phyloP scores from a whole-genome alignment of 2,329 filamentous ascomycete species.

The Scorias spongiosa region DNA sequence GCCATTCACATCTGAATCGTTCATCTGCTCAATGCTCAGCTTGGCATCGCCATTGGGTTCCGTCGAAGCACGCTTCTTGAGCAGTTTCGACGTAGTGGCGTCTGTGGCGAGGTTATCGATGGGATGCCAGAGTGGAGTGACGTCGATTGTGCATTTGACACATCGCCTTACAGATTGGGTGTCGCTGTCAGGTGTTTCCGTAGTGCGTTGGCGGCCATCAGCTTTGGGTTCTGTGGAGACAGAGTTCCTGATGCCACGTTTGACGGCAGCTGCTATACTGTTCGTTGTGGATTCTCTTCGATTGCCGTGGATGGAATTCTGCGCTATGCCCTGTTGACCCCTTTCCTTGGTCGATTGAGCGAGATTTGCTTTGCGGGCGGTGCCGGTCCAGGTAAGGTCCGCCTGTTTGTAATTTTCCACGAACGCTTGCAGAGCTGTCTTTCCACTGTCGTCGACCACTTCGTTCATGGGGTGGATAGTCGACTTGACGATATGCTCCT shows the following conservation, averaged over 20 bases:
- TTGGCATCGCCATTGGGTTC: background rate
- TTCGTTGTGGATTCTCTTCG: conserved; percentile 26
- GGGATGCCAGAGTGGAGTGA: conserved; percentile 47
- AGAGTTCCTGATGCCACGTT: conserved; percentile 19
- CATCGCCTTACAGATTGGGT: conserved; percentile 24
- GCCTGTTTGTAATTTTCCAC: conserved; percentile 88
- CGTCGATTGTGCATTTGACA: conserved; percentile 40
- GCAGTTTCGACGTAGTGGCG: conserved; percentile 5
- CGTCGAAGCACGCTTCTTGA: conserved; percentile 5
- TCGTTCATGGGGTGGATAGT: conserved; percentile 69
- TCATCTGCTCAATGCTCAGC: background rate
- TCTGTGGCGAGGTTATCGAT: conserved; percentile 2
- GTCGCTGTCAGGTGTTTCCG: conserved; percentile 12
- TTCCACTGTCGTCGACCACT: conserved; percentile 50
- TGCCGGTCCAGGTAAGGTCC: conserved; percentile 77
- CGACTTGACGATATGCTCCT: conserved; percentile 60
- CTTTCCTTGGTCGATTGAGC: conserved; percentile 45
- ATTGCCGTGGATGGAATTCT: conserved; percentile 14
- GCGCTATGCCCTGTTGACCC: conserved; percentile 20
- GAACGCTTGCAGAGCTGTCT: conserved; percentile 73
- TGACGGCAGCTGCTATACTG: conserved; percentile 17
- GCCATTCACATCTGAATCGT: background rate
- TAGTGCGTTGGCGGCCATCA: conserved; percentile 13
- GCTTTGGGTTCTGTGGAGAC: conserved; percentile 14
- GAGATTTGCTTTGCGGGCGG: conserved; percentile 79